phyloP scores from a whole-genome alignment of 2,329 filamentous ascomycete species.

The Endoconidiophora polonica region DNA sequence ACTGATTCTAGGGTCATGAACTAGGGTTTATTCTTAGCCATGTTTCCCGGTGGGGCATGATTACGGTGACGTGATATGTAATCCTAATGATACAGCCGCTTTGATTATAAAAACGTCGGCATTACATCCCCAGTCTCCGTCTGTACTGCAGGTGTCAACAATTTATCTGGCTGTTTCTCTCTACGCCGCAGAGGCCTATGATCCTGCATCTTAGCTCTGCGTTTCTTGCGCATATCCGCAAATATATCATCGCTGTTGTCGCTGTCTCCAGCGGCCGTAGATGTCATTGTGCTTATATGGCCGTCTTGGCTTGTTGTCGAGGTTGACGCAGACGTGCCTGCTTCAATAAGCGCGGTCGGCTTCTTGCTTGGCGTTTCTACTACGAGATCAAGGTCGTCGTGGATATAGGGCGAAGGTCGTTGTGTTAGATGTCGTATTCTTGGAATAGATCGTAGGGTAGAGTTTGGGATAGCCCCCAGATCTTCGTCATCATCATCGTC shows the following conservation, averaged over 20 bases:
- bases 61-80: not conserved
- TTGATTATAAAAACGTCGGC: not conserved
- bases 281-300: not conserved
- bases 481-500: slow-evolving; percentile 25
- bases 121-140: not conserved
- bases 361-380: slow-evolving; percentile 37
- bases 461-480: slow-evolving; percentile 35
- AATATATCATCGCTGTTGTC: slow-evolving; percentile 4
- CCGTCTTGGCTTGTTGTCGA: not conserved
- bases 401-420: not conserved
- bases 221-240: slow-evolving; percentile 1
- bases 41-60: not conserved
- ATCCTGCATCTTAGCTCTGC: not conserved
- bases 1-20: too few relatives aligned
- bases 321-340: not conserved
- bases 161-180: not conserved
- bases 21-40: too few relatives aligned
- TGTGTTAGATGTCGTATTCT: not conserved
- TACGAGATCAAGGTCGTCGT: not conserved
- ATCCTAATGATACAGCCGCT: not conserved
- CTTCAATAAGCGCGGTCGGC: too few relatives aligned
- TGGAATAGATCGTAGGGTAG: too few relatives aligned
- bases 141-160: too few relatives aligned
- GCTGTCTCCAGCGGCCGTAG: not conserved
- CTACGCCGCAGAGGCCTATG: not conserved